Evolutionary conservation across 1,284 basidiomycete species (phyloP), one percentile per base, ranked within the genome.

Genomic region (Sparassis latifolia): DNA sequence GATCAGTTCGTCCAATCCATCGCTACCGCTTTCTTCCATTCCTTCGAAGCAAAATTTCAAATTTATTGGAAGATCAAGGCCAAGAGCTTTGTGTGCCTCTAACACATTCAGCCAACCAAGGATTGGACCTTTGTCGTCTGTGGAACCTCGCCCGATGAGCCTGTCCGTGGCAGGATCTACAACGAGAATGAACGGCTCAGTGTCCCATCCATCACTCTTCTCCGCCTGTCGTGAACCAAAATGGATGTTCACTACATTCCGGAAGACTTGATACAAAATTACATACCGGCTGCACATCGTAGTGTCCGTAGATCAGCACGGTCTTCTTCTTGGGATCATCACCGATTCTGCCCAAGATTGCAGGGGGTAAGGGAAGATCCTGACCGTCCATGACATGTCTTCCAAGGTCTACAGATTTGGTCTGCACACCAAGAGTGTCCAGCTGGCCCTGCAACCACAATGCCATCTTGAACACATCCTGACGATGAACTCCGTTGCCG

Each of bases 1-100:
- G 59, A 99, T 93, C 46, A 97, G 80, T 48, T 91, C 90, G 64
- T 97, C 95, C 6, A 99, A 78, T 5, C 94, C 93, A 61, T 93
- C 91, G 41, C 89, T 92, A 7, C 96, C 95, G 59, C 80, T 89
- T 74, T 99, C 96, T 69, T 99, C 96, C 96, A 99, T 99, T 7
- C 95, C 94, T 69, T 99, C 96, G 63, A 99, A 94, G 74, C 91
- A 92, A 76, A 94, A 88, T 62, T 86, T 84, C 59, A 99, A 70
- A 71, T 99, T 98, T 48, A 98, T 95, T 2, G 96, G 96, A n/a
- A 99, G 78, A 46, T 87, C 82, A 50, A 87, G 75, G 42, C 80
- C 78, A 44, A 84, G 79, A 55, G 84, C 68, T 50, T 78, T 72
- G 53, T 98, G 94, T 44, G 92, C 94, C 63, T 97, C 88, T 49